These are phyloP conservation scores for Coniochaeta ligniaria DNA, from an alignment of 2,329 filamentous ascomycete genomes.

Conservation along the genomic window DNA sequence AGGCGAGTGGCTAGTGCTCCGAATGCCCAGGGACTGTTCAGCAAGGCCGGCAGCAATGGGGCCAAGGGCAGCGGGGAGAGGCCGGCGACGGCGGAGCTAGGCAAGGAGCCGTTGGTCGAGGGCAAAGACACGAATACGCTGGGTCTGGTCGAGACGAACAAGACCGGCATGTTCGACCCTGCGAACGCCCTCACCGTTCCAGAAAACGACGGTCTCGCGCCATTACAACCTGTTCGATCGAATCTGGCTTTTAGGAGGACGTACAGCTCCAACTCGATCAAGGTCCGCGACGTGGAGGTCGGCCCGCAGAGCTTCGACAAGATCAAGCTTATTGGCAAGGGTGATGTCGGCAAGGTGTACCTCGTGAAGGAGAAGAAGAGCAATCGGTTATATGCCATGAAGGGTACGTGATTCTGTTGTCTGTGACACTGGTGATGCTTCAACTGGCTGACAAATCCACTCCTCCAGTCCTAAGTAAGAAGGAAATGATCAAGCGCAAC, in stretches of 20 bases:
- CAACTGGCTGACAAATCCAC: slow-evolving; percentile 25
- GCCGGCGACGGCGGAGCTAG: slow-evolving; percentile 78
- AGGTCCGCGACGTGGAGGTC: slow-evolving; percentile 94
- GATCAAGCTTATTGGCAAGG: slow-evolving; percentile 98
- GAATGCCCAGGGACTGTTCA: slow-evolving; percentile 90
- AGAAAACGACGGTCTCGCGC: slow-evolving; percentile 45
- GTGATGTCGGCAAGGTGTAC: slow-evolving; percentile 97
- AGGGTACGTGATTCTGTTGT: slow-evolving; percentile 55
- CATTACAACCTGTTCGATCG: slow-evolving; percentile 45
- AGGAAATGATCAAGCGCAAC: slow-evolving; percentile 99
- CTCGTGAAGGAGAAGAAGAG: slow-evolving; percentile 98
- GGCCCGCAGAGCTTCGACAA: slow-evolving; percentile 96
- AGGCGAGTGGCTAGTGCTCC: slow-evolving; percentile 92
- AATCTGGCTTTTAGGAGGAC: slow-evolving; percentile 79
- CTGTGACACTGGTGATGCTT: background rate
- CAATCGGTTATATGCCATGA: slow-evolving; percentile 92
- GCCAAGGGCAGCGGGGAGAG: slow-evolving; percentile 54
- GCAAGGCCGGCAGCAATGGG: slow-evolving; percentile 27
- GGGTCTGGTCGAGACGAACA: slow-evolving; percentile 37
- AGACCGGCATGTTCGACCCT: slow-evolving; percentile 23
- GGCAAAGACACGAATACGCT: slow-evolving; percentile 43
- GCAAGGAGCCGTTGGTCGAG: slow-evolving; percentile 68
- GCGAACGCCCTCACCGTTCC: slow-evolving; percentile 31
- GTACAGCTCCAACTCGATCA: slow-evolving; percentile 99
- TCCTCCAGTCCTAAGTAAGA: slow-evolving; percentile 85